phyloP scores from a whole-genome alignment of 2,329 filamentous ascomycete species.

The Fusarium devonianum region DNA sequence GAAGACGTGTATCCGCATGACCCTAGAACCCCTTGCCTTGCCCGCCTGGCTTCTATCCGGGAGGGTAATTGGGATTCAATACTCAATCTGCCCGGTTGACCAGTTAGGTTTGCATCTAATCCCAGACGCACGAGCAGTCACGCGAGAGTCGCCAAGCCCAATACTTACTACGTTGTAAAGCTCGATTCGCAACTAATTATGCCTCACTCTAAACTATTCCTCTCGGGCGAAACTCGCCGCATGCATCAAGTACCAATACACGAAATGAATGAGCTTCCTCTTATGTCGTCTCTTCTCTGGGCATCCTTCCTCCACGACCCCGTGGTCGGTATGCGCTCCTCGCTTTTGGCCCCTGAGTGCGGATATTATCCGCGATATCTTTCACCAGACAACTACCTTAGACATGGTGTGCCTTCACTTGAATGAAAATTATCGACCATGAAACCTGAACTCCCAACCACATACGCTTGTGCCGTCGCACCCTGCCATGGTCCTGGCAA shows the following conservation, averaged over 20 bases:
- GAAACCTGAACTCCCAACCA: slow-evolving; percentile 40
- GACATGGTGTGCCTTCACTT: slow-evolving; percentile 14
- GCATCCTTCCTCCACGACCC: slow-evolving; percentile 8
- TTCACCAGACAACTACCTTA: slow-evolving; percentile 15
- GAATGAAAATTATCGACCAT: slow-evolving; percentile 25
- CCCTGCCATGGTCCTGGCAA: slow-evolving; percentile 25
- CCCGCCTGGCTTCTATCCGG: not conserved
- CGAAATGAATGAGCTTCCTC: slow-evolving; percentile 12
- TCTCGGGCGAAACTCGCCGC: slow-evolving; percentile 11
- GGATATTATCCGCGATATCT: slow-evolving; percentile 19
- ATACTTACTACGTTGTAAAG: not conserved
- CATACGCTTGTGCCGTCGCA: slow-evolving; percentile 40
- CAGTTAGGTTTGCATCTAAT: too few species aligned
- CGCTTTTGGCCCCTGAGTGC: slow-evolving; percentile 29
- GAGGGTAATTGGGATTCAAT: too few species aligned
- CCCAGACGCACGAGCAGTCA: too few species aligned
- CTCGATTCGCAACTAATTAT: slow-evolving; percentile 11
- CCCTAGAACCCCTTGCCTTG: slow-evolving; percentile 2
- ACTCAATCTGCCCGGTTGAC: too few species aligned
- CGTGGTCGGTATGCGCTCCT: slow-evolving; percentile 16
- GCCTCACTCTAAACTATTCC: slow-evolving; percentile 22
- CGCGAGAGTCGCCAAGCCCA: not conserved
- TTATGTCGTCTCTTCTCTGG: slow-evolving; percentile 10
- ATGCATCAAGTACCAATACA: slow-evolving; percentile 30
- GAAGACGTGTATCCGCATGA: not conserved